These are phyloP conservation scores for Triticum turgidum DNA, from an alignment of 176 grass and related monocot genomes.

Conservation along the genomic window DNA sequence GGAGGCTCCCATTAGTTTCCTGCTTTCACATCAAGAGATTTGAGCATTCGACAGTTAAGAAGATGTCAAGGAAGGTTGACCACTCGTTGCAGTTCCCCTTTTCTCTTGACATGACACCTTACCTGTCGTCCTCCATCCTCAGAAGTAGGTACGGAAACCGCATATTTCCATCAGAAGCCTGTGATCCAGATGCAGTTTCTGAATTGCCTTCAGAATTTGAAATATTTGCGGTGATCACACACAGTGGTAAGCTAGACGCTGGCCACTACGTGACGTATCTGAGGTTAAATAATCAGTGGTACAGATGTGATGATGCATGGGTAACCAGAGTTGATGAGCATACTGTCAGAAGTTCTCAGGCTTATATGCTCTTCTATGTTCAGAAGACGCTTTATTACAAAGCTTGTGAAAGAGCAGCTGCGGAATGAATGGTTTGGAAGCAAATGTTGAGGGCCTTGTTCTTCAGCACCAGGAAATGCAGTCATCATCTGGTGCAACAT, in stretches of 20 bases:
- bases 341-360: constrained; percentile 74
- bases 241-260: constrained; percentile 82
- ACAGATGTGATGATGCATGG: constrained; percentile 98
- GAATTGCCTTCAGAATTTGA: constrained; percentile 78
- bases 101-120: constrained; percentile 84
- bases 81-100: constrained; percentile 91
- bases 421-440: constrained; percentile 20
- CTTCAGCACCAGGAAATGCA: background rate
- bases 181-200: constrained; percentile 56
- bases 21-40: constrained; percentile 98
- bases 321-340: constrained; percentile 83
- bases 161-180: constrained; percentile 65
- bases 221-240: constrained; percentile 87
- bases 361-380: constrained; percentile 99
- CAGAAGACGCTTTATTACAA: constrained; percentile 91
- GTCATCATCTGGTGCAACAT: background rate
- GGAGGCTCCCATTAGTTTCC: constrained; percentile 87
- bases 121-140: constrained; percentile 86
- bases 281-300: constrained; percentile 80
- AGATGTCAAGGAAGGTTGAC: constrained; percentile 85
- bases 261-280: constrained; percentile 96
- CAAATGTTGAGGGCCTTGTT: background rate
- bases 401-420: constrained; percentile 59
- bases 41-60: constrained; percentile 81
- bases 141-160: constrained; percentile 85